Percentiles rank a stretch among this genome's conserved stretches.
phyloP scores from a whole-genome alignment of 2,329 filamentous ascomycete species.

The Daldinia sp. region DNA sequence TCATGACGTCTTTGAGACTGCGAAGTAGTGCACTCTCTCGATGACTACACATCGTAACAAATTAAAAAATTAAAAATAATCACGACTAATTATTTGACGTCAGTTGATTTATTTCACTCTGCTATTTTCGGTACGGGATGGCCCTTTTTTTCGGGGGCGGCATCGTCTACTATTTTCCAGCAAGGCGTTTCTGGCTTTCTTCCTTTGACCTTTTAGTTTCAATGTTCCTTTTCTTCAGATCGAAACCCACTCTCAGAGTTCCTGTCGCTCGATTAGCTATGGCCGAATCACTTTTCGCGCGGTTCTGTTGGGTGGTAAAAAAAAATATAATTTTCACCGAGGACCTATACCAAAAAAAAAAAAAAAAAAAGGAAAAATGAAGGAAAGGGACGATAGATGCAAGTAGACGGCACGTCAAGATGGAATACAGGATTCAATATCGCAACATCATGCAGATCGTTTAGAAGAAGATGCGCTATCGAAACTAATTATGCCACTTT shows the following conservation, averaged over 20 bases:
- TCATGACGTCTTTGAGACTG: neutral
- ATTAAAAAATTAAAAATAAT: too few relatives aligned
- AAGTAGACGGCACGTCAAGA: neutral
- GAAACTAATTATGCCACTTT: neutral
- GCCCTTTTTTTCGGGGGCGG: neutral
- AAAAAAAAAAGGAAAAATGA: too few relatives aligned
- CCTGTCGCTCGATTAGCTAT: neutral
- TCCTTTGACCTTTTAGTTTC: neutral
- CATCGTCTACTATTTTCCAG: conserved; percentile 9
- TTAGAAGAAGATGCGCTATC: neutral
- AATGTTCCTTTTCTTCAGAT: neutral
- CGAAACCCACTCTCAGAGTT: neutral
- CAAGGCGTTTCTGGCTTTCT: conserved; percentile 23
- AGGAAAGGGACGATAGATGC: neutral
- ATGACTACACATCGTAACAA: too few relatives aligned
- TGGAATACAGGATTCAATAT: too few relatives aligned
- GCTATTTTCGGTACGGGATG: neutral
- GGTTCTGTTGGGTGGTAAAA: neutral
- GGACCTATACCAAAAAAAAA: too few relatives aligned
- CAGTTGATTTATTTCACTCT: neutral
- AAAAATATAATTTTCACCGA: neutral
- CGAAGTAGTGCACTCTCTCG: neutral
- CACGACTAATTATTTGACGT: neutral
- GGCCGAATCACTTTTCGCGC: neutral
- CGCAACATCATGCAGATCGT: neutral